These are phyloP conservation scores for Chaetomium tenue DNA, from an alignment of 495 filamentous ascomycete species.

Conservation along the genomic window DNA sequence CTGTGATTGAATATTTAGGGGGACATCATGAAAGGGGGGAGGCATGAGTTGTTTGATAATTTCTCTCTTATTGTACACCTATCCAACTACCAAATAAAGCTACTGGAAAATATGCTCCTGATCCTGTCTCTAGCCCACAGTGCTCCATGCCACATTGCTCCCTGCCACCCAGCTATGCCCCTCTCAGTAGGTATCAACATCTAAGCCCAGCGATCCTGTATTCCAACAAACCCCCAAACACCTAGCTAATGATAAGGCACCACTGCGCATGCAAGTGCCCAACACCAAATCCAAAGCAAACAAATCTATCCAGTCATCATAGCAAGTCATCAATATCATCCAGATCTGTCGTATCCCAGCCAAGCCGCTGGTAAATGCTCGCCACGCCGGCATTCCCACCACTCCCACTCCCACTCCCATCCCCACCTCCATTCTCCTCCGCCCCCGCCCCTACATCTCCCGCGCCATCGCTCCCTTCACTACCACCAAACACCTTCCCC, in stretches of 20 bases:
- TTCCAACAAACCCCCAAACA: conserved; percentile 7
- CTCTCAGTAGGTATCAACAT: not conserved
- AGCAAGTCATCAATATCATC: conserved; percentile 33
- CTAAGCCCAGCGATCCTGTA: not conserved
- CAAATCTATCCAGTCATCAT: conserved; percentile 21
- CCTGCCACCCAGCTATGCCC: not conserved
- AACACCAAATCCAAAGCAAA: conserved; percentile 8
- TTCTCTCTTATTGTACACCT: not conserved
- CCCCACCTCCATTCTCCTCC: not conserved
- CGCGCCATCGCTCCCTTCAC: not conserved
- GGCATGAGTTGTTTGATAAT: not conserved
- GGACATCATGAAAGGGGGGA: not conserved
- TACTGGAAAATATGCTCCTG: not conserved
- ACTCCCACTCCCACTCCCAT: not conserved
- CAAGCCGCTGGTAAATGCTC: conserved; percentile 66
- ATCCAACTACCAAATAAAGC: not conserved
- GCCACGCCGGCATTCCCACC: not conserved
- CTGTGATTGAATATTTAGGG: not conserved
- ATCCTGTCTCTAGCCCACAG: not conserved
- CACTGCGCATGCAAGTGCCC: not conserved
- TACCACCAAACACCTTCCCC: not conserved
- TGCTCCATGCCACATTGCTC: not conserved
- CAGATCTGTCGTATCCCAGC: conserved; percentile 68
- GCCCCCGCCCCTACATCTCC: not conserved
- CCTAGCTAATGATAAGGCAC: not conserved